phyloP scores from a whole-genome alignment of 2,329 filamentous ascomycete species.

The Sporothrix curviconia region DNA sequence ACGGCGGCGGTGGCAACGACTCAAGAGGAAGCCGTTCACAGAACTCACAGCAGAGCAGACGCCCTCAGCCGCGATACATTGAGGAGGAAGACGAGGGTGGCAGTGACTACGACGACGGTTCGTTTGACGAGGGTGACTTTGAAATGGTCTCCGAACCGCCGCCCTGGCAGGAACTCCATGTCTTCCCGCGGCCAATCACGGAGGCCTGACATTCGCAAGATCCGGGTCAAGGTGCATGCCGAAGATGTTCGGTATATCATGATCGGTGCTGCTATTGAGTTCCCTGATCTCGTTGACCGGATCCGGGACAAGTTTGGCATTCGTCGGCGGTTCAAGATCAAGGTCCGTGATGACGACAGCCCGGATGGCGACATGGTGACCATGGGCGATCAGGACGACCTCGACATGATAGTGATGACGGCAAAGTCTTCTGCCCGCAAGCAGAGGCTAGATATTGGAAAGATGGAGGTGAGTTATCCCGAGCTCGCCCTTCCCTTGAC shows the following conservation, averaged over 20 bases:
- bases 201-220: slow-evolving; percentile 63
- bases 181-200: slow-evolving; percentile 50
- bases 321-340: slow-evolving; percentile 74
- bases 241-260: slow-evolving; percentile 92
- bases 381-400: slow-evolving; percentile 91
- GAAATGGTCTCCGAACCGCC: slow-evolving; percentile 64
- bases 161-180: slow-evolving; percentile 39
- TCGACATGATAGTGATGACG: slow-evolving; percentile 75
- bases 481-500: background rate
- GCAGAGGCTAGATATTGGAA: slow-evolving; percentile 75
- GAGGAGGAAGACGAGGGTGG: slow-evolving; percentile 73
- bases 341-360: slow-evolving; percentile 73
- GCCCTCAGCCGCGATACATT: slow-evolving; percentile 54
- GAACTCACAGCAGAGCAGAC: slow-evolving; percentile 23
- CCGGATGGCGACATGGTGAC: slow-evolving; percentile 84
- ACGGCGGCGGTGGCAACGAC: slow-evolving; percentile 36
- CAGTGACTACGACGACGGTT: slow-evolving; percentile 64
- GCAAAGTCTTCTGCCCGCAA: slow-evolving; percentile 63
- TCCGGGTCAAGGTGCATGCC: slow-evolving; percentile 86
- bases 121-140: slow-evolving; percentile 70
- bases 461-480: slow-evolving; percentile 86
- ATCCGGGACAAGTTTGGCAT: slow-evolving; percentile 85
- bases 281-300: slow-evolving; percentile 67
- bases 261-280: slow-evolving; percentile 66
- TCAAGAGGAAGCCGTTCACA: slow-evolving; percentile 36